These are phyloP conservation scores for Sphaerulina vaccinii DNA, from an alignment of 2,329 filamentous ascomycete genomes.

Conservation along the genomic window DNA sequence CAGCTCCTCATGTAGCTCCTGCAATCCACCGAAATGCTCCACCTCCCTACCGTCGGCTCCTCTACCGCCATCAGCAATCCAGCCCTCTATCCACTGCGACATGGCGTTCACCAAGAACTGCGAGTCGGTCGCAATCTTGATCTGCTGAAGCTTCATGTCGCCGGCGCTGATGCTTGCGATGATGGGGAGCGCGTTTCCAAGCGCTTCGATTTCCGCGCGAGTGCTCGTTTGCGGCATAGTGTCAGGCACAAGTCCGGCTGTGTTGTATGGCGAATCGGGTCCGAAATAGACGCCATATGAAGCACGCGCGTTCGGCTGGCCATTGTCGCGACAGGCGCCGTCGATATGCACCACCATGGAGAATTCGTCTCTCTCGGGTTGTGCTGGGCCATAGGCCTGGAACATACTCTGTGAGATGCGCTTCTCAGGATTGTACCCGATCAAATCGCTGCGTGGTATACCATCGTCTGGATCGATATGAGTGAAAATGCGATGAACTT, in stretches of 20 bases:
- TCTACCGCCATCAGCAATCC: neutral
- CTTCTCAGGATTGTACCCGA: neutral
- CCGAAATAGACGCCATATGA: conserved; percentile 6
- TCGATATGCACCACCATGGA: conserved; percentile 5
- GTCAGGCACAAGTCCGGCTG: neutral
- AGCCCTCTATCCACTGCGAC: conserved; percentile 1
- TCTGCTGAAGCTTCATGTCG: neutral
- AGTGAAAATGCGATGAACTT: too few relatives aligned
- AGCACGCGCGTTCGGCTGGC: neutral
- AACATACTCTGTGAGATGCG: neutral
- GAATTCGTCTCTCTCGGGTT: neutral
- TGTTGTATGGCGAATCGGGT: conserved; percentile 1
- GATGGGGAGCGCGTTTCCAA: neutral
- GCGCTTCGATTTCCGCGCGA: conserved; percentile 4
- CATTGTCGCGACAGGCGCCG: conserved; percentile 4
- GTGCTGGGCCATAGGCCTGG: neutral
- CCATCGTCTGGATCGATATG: neutral
- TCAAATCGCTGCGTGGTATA: neutral
- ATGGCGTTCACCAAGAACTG: neutral
- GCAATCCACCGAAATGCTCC: neutral
- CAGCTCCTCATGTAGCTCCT: neutral
- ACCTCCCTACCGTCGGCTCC: neutral
- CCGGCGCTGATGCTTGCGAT: neutral
- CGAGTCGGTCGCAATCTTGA: conserved; percentile 7
- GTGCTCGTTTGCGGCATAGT: conserved; percentile 1